Base-by-base conservation (phyloP, 1,284 basidiomycete genomes). In the Leccinum solheimii region DNA sequence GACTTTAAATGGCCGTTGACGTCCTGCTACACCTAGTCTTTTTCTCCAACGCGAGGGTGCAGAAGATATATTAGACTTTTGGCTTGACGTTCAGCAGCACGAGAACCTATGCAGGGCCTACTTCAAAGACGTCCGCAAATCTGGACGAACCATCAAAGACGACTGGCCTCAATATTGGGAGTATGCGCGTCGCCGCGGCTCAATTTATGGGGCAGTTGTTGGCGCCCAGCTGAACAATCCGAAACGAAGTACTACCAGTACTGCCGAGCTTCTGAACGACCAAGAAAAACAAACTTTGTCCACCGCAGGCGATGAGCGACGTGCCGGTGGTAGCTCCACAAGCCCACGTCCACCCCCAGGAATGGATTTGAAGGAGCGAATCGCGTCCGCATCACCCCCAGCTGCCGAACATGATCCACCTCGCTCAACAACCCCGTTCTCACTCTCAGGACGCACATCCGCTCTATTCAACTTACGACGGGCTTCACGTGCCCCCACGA, bases 101-200 rank as follows among this genome's bases (percentile, higher is more conserved):
- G 97, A 98, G 79, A 98, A 98, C 74, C 86, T 99, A 50, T 99
- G 96, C 78, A 86, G 95, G 62, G 97, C 96, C 7, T 98, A 98
- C 78, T 98, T 99, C 86, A 97, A 98, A 81, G 97, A 98, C 75
- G 85, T 99, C 63, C 89, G 93, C 71, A 95, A 96, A 78, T 95
- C 94, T 1, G 95, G 96, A 8, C 86, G 92, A 43, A 87, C 89
- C 9, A 91, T 98, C 69, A 90, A 90, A 74, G 93, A 97, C 21
- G 97, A 98, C 75, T 99, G 96, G 96, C 97, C 97, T 5, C 92
- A 96, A 74, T 98, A 96, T 73, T 96, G 93, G 85, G 87, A 92
- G 67, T 94, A 94, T 72, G 95, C 95, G 19, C 86, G 92, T 54
- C 82, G 91, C 60, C 80, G 93, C 40, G 94, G 94, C 10, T 92